Evolutionary conservation across 768 basidiomycete genomes (phyloP), one percentile per base, ranked within the genome.

Genomic region (Bullera alba): DNA sequence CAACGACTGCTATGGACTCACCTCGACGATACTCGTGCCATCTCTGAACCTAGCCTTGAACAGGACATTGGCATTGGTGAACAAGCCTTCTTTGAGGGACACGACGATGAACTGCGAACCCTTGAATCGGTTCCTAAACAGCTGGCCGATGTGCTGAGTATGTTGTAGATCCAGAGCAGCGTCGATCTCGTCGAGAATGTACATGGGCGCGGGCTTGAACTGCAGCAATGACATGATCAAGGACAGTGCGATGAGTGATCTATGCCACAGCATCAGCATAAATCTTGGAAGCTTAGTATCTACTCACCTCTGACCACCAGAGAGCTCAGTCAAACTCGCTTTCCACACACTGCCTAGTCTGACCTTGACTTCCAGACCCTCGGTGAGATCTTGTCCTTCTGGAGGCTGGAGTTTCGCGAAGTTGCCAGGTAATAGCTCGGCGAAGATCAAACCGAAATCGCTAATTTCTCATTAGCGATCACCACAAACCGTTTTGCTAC

Each of bases 161-260:
- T 63, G 64, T 25, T 89, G 92, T 12, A 97, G 76, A 74, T 99
- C 95, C 23, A 97, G 80, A 6, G 93, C 93, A 0, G 95, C 92
- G 72, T 97, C 95, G 56, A 99, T 93, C 74, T 99, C 95, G 74
- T 99, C 95, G 7, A 99, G 80, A 68, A 99, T 99, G 73, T 97
- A 97, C 89, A 97, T 91, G 2, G 91, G 93, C 15, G 93, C 92
- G 6, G 93, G 92, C 67, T 96, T 96, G 79, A 96, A 96, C 70
- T 96, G 91, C n/a, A 97, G 82, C 16, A 99, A 81, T 0, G 95
- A 86, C 91, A 99, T 93, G 76, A 97, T 97, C 32, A 99, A 79
- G 12, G 93, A 97, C 0, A 99, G 80, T 0, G 95, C 95, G 65
- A 99, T 97, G 57, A 99, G 79, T 0, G 95, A 99, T 58, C 92